Percentiles rank a stretch among this genome's conserved stretches.
Evolutionary conservation across 495 filamentous ascomycete species (phyloP).

Genomic region (Talaromyces ruber): DNA sequence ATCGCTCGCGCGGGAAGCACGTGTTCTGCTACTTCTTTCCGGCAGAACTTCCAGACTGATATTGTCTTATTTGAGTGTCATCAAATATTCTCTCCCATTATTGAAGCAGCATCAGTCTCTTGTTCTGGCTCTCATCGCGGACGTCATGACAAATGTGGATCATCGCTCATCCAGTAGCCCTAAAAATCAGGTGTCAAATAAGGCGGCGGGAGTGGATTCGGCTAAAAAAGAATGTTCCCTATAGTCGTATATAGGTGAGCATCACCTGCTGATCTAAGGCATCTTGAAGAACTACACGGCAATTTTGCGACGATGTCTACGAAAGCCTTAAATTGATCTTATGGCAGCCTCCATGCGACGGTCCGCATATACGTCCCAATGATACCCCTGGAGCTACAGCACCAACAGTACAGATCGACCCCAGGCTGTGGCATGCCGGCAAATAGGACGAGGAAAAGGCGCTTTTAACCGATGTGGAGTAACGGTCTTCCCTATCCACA

Average conservation of each 20-base stretch:
- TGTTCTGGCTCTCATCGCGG: background rate
- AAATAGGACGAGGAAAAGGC: background rate
- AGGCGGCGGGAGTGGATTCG: background rate
- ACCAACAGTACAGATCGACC: background rate
- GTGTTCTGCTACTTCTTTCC: background rate
- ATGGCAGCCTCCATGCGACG: background rate
- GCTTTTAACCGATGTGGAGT: background rate
- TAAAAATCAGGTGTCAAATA: background rate
- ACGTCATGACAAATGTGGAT: background rate
- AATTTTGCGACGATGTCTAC: background rate
- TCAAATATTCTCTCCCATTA: background rate
- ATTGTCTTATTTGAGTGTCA: background rate
- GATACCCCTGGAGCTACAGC: background rate
- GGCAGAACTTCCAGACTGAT: background rate
- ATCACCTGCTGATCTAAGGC: background rate
- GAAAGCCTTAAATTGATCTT: background rate
- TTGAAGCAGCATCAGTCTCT: background rate
- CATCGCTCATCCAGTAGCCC: background rate
- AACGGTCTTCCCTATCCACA: background rate
- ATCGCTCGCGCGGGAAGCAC: background rate
- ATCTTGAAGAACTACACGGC: background rate
- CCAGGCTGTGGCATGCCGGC: background rate
- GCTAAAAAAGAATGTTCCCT: background rate
- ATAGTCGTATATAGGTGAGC: background rate
- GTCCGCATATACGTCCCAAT: background rate